phyloP scores from a whole-genome alignment of 2,329 filamentous ascomycete species.

The Aspergillus glaucus region DNA sequence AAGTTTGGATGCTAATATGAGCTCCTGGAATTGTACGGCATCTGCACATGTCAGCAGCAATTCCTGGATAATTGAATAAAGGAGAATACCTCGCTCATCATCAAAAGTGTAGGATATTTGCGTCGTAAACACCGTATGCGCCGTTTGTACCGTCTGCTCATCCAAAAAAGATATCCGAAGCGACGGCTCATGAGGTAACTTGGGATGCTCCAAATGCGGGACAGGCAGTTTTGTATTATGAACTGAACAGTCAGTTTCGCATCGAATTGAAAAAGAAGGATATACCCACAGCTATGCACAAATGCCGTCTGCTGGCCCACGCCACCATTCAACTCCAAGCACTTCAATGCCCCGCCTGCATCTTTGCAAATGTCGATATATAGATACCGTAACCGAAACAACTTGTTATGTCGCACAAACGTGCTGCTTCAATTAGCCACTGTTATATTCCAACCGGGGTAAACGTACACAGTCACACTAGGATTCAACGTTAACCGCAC shows the following conservation, averaged over 20 bases:
- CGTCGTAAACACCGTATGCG: slow-evolving; percentile 32
- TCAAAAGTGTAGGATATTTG: slow-evolving; percentile 40
- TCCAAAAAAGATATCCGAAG: slow-evolving; percentile 38
- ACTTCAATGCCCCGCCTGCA: slow-evolving; percentile 27
- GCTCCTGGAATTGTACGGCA: slow-evolving; percentile 37
- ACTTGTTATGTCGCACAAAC: slow-evolving; percentile 31
- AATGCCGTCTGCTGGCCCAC: slow-evolving; percentile 31
- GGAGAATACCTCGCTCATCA: slow-evolving; percentile 31
- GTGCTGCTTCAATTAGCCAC: slow-evolving; percentile 19
- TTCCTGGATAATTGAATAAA: not conserved
- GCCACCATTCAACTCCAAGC: slow-evolving; percentile 33
- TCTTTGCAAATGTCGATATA: slow-evolving; percentile 37
- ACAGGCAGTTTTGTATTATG: slow-evolving; percentile 33
- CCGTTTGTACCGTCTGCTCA: slow-evolving; percentile 38
- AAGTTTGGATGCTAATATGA: slow-evolving; percentile 32
- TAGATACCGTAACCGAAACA: slow-evolving; percentile 36
- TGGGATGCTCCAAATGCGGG: slow-evolving; percentile 39
- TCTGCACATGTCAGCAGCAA: slow-evolving; percentile 20
- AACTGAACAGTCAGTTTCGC: slow-evolving; percentile 18
- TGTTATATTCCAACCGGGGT: no score
- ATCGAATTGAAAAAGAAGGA: not conserved
- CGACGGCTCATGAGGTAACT: slow-evolving; percentile 26
- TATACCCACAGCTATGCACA: slow-evolving; percentile 32
- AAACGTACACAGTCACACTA: slow-evolving; percentile 28
- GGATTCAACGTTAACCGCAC: slow-evolving; percentile 25